Evolutionary conservation across 1,139 yeast genomes (phyloP).

Genomic region (Taiozyma sp.): DNA sequence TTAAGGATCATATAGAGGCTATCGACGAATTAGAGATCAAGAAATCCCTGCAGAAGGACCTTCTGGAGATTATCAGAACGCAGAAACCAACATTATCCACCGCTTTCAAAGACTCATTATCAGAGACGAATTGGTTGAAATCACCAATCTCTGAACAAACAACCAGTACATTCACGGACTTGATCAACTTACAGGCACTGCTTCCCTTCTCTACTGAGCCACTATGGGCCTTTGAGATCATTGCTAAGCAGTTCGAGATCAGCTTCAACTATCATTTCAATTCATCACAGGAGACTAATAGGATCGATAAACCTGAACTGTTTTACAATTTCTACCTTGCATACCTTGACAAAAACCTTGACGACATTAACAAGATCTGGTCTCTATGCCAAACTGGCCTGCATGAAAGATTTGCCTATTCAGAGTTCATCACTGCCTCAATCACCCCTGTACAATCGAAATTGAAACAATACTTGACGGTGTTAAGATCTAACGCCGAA

Average conservation of each 20-base stretch:
- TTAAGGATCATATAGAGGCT: constrained; percentile 19
- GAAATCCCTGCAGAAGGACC: constrained; percentile 4
- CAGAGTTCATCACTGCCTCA: constrained; percentile 53
- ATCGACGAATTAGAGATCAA: constrained; percentile 13
- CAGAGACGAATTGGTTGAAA: constrained; percentile 15
- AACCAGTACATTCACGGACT: constrained; percentile 18
- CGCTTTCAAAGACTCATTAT: constrained; percentile 14
- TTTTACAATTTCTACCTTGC: constrained; percentile 53
- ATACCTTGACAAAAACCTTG: constrained; percentile 42
- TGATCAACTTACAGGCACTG: constrained; percentile 39
- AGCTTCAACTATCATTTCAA: constrained; percentile 78
- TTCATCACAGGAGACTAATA: constrained; percentile 53
- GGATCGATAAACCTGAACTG: constrained; percentile 78
- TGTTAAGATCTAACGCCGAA: constrained; percentile 38
- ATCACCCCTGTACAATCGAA: constrained; percentile 49
- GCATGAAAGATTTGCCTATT: constrained; percentile 27
- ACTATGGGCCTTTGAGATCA: constrained; percentile 54
- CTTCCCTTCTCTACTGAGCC: constrained; percentile 31
- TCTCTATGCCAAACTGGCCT: constrained; percentile 26
- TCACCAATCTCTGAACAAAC: constrained; percentile 13
- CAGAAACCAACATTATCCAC: constrained; percentile 9
- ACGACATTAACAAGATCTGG: constrained; percentile 34
- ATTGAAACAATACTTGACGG: constrained; percentile 32
- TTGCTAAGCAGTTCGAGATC: constrained; percentile 52
- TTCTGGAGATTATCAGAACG: background rate